Base-by-base conservation (phyloP, 2,329 filamentous ascomycete species). In the Talaromyces atroroseus region DNA sequence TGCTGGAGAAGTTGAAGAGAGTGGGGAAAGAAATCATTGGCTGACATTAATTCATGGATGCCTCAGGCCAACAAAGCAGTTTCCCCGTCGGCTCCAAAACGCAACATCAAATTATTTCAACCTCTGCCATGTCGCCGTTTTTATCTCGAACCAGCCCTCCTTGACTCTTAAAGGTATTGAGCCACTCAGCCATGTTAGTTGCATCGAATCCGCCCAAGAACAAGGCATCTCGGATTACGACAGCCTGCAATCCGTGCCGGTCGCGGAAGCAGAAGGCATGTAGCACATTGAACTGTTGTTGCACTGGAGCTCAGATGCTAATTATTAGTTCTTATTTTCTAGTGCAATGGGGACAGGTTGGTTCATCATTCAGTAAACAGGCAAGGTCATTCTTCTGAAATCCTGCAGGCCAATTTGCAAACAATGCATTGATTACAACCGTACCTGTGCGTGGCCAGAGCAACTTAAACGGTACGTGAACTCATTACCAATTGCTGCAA, bases 241-340 rank as follows among this genome's bases (percentile, higher is more conserved):
- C 67, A 1, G 72, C 74, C 5, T 76, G 74, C 57, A 74, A 73
- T 59, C 65, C 70, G 1, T 76, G 74, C 59, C 69, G 74, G 7
- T 65, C 68, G 4, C 68, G 72, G 40, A 76, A 76, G 60, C 74
- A 76, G 57, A 76, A 75, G 67, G 73, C 74, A 57, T 42, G 62
- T 29, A 32, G 24, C 45, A 49, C 26, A 21, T 11, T 21, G 23
- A 21, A 7, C 10, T 38, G 42, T 40, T n/a, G 29, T 36, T 8
- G 26, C 8, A 20, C 23, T 29, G 24, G n/a, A 21, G 6, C 34
- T 16, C 51, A 24, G 24, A 10, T 55, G 26, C 53, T 48, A 51
- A 49, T 38, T 11, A 21, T 24, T 23, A 32, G 2, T 36, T 49
- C 20, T 21, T 46, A 54, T 55, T 26, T 29, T 49, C 54, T 54